Evolutionary conservation across 2,329 filamentous ascomycete species (phyloP).

Genomic region (Xylariaceae sp.): DNA sequence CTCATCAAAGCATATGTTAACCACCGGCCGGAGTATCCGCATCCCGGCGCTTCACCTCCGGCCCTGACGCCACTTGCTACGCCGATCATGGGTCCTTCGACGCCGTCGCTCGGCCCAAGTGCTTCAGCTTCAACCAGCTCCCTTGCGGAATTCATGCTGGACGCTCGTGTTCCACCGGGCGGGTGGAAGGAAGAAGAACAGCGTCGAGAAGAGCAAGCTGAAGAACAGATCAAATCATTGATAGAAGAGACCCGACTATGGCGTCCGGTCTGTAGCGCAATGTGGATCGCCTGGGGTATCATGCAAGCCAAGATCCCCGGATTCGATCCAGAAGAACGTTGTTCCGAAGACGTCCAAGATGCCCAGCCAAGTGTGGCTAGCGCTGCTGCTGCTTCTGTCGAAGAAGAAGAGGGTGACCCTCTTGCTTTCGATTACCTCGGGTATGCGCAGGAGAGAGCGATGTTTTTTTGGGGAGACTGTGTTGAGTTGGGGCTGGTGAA

Average conservation of each 20-base stretch:
- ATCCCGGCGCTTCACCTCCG: conserved; percentile 45
- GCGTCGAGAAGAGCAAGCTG: conserved; percentile 56
- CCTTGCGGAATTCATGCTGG: conserved; percentile 72
- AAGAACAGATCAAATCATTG: conserved; percentile 63
- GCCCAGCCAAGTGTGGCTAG: conserved; percentile 8
- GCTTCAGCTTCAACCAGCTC: conserved; percentile 41
- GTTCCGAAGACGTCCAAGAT: conserved; percentile 24
- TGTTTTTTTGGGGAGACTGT: conserved; percentile 94
- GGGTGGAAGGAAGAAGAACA: conserved; percentile 57
- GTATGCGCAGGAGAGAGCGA: conserved; percentile 83
- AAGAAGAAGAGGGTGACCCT: conserved; percentile 45
- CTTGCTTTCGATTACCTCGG: conserved; percentile 84
- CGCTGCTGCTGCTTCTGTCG: conserved; percentile 13
- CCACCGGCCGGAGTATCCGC: conserved; percentile 65
- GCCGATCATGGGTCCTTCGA: conserved; percentile 30
- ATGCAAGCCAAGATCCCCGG: conserved; percentile 86
- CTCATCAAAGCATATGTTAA: conserved; percentile 84
- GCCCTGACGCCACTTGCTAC: conserved; percentile 42
- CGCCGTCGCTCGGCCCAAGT: conserved; percentile 35
- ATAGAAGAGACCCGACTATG: conserved; percentile 76
- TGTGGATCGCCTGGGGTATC: conserved; percentile 95
- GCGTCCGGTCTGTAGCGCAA: conserved; percentile 79
- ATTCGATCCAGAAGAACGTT: conserved; percentile 47
- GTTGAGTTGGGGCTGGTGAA: conserved; percentile 69
- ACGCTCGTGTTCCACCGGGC: conserved; percentile 56